Evolutionary conservation across 1,284 basidiomycete species (phyloP).

Genomic region (Ganoderma resinaceum): DNA sequence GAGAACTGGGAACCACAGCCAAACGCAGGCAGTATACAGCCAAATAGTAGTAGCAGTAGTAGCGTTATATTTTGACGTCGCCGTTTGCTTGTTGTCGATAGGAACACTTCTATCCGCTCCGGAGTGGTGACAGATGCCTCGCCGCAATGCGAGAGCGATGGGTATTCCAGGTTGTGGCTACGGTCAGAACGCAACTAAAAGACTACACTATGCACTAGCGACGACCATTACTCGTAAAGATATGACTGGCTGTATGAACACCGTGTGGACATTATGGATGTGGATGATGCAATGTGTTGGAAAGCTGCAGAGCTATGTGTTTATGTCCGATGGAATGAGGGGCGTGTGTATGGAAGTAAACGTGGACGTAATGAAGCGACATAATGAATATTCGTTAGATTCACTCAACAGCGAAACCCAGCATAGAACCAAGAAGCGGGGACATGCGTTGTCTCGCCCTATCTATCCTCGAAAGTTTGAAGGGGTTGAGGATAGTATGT

Average conservation of each 20-base stretch:
- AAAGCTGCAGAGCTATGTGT: slow-evolving; percentile 6
- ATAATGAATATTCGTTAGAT: slow-evolving; percentile 26
- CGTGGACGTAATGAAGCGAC: slow-evolving; percentile 4
- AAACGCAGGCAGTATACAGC: neutral
- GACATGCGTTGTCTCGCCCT: neutral
- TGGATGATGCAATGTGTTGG: slow-evolving; percentile 9
- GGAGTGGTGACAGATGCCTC: neutral
- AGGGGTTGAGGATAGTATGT: neutral
- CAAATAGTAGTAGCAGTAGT: slow-evolving; percentile 8
- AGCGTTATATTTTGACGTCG: neutral
- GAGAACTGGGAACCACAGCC: slow-evolving; percentile 26
- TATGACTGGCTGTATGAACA: slow-evolving; percentile 12
- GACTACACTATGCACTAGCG: slow-evolving; percentile 24
- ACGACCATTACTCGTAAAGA: slow-evolving; percentile 11
- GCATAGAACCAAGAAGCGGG: neutral
- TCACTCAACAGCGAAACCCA: slow-evolving; percentile 8
- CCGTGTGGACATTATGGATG: slow-evolving; percentile 3
- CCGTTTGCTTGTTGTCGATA: neutral
- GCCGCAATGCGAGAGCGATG: neutral
- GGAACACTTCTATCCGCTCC: neutral
- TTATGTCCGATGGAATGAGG: slow-evolving; percentile 13
- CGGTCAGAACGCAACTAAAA: slow-evolving; percentile 1
- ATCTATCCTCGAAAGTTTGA: neutral
- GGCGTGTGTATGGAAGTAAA: neutral
- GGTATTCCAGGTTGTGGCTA: slow-evolving; percentile 1